A percentile compares a stretch with the other conserved stretches of the same genome.
These are phyloP conservation scores for Mycogone perniciosa DNA, from an alignment of 2,329 filamentous ascomycete genomes.

Conservation along the genomic window DNA sequence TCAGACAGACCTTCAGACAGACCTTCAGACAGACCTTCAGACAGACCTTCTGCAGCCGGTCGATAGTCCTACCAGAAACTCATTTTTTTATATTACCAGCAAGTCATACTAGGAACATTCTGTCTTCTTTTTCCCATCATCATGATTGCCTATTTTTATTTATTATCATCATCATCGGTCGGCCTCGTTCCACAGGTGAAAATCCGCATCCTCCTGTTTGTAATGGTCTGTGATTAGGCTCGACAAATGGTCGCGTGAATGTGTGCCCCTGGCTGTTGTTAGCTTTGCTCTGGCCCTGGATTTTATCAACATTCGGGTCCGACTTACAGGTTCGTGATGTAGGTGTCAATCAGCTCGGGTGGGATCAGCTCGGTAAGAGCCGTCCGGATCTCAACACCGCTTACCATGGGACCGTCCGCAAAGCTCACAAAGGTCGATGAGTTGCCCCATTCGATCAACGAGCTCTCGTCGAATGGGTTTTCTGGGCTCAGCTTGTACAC, in stretches of 20 bases:
- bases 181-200: constrained; percentile 40
- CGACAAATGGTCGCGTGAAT: constrained; percentile 66
- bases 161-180: constrained; percentile 16
- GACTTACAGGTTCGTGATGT: constrained; percentile 71
- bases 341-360: constrained; percentile 67
- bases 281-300: background rate
- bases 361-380: constrained; percentile 79
- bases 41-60: too few relatives aligned
- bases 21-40: too few relatives aligned
- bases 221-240: constrained; percentile 71
- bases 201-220: constrained; percentile 63
- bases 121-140: background rate
- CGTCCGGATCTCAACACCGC: constrained; percentile 70
- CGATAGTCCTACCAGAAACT: too few relatives aligned
- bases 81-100: background rate
- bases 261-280: constrained; percentile 46
- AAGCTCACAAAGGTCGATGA: constrained; percentile 70
- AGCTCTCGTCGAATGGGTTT: constrained; percentile 75
- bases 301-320: background rate
- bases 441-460: constrained; percentile 80
- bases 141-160: background rate
- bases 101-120: background rate
- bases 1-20: too few relatives aligned
- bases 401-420: constrained; percentile 71
- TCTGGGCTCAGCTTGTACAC: constrained; percentile 93